Percentiles rank a stretch among this genome's conserved stretches.
Evolutionary conservation across 179 eudicot genomes (phyloP).

Genomic region (Beta lomatogona): DNA sequence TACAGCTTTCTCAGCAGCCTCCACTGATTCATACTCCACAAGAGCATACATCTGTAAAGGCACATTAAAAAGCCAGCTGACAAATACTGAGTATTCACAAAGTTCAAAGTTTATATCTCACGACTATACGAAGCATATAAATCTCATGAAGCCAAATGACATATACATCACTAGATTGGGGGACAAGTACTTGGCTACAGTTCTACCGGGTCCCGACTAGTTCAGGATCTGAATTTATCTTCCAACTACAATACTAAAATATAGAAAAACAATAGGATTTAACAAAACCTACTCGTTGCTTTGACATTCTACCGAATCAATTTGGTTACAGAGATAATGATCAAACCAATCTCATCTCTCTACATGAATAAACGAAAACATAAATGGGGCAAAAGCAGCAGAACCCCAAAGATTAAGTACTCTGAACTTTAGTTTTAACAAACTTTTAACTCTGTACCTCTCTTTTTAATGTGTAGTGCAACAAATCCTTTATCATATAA

Average conservation of each 20-base stretch:
- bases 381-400: not conserved
- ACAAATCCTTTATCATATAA: no score
- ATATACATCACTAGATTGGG: not conserved
- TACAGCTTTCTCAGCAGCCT: conserved; percentile 96
- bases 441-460: no score
- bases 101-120: not conserved
- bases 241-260: not conserved
- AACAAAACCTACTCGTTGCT: not conserved
- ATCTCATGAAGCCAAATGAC: not conserved
- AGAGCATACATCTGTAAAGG: conserved; percentile 68
- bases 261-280: not conserved
- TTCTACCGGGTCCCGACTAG: not conserved
- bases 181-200: not conserved
- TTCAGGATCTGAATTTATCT: not conserved
- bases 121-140: not conserved
- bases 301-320: not conserved
- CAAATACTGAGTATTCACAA: not conserved
- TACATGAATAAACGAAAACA: not conserved
- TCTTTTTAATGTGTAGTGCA: no score
- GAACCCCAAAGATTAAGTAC: no score
- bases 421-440: no score
- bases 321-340: not conserved
- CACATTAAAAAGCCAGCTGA: conserved; percentile 11
- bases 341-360: not conserved
- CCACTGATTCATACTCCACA: conserved; percentile 80